Conservation (phyloP, 73 alveolate species). For the Durusdinium trenchii region DNA sequence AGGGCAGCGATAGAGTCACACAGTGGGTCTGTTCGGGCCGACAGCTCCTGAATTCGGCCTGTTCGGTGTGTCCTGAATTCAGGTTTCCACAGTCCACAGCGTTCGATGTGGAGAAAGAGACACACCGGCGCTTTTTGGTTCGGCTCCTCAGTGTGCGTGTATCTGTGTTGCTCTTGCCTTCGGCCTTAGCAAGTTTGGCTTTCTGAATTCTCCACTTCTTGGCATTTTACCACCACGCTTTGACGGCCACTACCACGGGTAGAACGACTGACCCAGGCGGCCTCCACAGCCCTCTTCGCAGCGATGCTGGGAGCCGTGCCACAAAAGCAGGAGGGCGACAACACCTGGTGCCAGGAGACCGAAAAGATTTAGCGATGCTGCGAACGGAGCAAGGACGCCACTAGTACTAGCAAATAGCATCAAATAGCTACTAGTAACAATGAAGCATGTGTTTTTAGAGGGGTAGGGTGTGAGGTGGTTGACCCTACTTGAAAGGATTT, state of each 20-base stretch:
- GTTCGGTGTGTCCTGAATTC: too few relatives aligned
- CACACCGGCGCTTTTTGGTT: slow-evolving; percentile 92
- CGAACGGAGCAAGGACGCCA: too few relatives aligned
- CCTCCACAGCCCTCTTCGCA: slow-evolving; percentile 87
- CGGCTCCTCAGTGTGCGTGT: not conserved
- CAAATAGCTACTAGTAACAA: too few relatives aligned
- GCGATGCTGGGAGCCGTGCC: slow-evolving; percentile 95
- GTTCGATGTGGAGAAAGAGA: slow-evolving; percentile 56
- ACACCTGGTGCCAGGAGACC: slow-evolving; percentile 87
- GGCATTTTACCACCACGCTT: not conserved
- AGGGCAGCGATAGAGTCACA: too few relatives aligned
- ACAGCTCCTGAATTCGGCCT: too few relatives aligned
- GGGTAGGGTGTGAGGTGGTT: too few relatives aligned
- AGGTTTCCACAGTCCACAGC: slow-evolving; percentile 75
- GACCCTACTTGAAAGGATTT: too few relatives aligned
- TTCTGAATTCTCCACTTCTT: not conserved
- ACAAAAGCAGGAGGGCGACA: slow-evolving; percentile 68
- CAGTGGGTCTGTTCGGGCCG: too few relatives aligned
- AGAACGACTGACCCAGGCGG: not conserved
- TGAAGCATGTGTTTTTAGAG: too few relatives aligned
- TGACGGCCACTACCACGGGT: not conserved
- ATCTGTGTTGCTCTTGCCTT: too few relatives aligned
- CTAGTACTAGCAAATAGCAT: slow-evolving; percentile 8
- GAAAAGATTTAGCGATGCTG: not conserved
- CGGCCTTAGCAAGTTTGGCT: not conserved